Base-by-base conservation (phyloP, 192 early-diverging fungal genomes). In the Spinellus fusiger region DNA sequence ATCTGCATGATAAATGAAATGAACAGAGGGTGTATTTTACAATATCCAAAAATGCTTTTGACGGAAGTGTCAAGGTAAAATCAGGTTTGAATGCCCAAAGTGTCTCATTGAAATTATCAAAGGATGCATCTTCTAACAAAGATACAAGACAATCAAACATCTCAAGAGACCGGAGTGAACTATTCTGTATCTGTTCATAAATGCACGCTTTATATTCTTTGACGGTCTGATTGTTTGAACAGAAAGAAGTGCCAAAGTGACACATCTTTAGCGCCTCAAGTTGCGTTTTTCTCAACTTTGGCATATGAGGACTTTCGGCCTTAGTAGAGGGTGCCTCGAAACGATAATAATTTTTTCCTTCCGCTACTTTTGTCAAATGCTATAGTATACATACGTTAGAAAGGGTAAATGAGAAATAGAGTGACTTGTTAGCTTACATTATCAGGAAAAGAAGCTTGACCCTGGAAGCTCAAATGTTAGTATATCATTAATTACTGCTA, bases 251-350 rank as follows among this genome's bases (percentile, higher is more conserved):
- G 20, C 38, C 38, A 56, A 56, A 55, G 23, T 27, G 22, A 13
- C 5, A 44, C 37, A 44, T 56, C n/a, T 56, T 56, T 22, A 56
- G 23, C 15, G 55, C 12, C 15, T 56, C 33, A 37, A 55, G 31
- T 29, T 55, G 53, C 0, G 53, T 35, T 55, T 55, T 55, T 55
- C 53, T 34, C 53, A 55, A 55, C 5, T 55, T 55, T 18, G 53
- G 33, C 33, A 18, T 37, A 18, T 55, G 53, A 1, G 33, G 32
- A n/a, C 31, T 55, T n/a, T 55, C 53, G 12, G 53, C 3, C 5
- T 23, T 23, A 37, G 0, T 23, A 23, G 53, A 37, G 2, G 33
- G 53, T 37, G 33, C 18, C 8, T 8, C 33, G 18, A 55, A 22
- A 15, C 16, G 29, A 22, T 55, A 37, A 0, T 55, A 33, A 18